Base-by-base conservation (phyloP, 2,329 filamentous ascomycete species). In the Capronia americana region DNA sequence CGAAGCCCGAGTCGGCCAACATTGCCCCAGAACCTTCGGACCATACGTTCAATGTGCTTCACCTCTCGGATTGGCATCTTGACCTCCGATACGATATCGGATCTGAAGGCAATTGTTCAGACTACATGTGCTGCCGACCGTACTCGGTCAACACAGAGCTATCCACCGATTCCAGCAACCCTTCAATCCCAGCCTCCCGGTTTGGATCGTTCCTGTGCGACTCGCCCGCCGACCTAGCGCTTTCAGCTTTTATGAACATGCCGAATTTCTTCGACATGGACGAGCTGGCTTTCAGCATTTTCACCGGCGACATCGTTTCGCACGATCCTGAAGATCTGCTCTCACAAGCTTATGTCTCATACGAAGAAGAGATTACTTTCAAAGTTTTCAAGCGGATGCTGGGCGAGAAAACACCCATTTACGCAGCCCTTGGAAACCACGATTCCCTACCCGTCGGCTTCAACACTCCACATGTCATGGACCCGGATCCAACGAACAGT, bases 261-360 rank as follows among this genome's bases (percentile, higher is more conserved):
- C 66, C 67, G 17, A 51, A 66, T 4, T 72, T 74, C 61, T 65
- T 73, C 58, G 66, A 73, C 57, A 67, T 70, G 53, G 61, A 63
- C 11, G 64, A 72, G 12, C 23, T 76, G 24, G 65, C 66, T n/a
- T 76, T 75, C 50, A 68, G 72, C 14, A 74, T 76, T 11, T 76
- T 74, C 59, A 76, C 74, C 20, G 75, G 75, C 34, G 75, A 76
- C 63, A 72, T 76, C 20, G 74, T 76, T 20, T 73, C 70, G 58
- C 75, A 76, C 41, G 74, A 73, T 54, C 61, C 68, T 8, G 69
- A 74, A 28, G 73, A 75, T 48, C 59, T 72, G 46, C 59, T 75
- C 7, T 73, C 71, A 17, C 64, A 59, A 51, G 73, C 66, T 4
- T 75, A 75, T 38, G 71, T 75, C 4, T 68, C 73, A 10, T 75